phyloP scores from a whole-genome alignment of 768 basidiomycete genomes.

The Stropharia rugosoannulata region DNA sequence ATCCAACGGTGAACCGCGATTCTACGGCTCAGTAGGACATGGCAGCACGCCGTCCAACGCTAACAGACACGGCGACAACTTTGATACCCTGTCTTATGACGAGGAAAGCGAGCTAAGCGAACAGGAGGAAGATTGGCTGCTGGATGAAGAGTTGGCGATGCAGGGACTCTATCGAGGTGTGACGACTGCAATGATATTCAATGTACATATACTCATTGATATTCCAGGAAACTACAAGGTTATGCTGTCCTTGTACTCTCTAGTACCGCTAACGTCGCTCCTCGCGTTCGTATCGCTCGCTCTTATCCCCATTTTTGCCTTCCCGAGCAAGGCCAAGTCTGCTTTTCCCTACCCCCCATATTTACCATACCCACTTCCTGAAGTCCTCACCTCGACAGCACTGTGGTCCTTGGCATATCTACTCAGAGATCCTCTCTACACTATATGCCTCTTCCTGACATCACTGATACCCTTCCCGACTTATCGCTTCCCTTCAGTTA shows the following conservation, averaged over 20 bases:
- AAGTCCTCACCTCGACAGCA: constrained; percentile 57
- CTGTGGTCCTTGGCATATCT: constrained; percentile 62
- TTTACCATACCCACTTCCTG: constrained; percentile 65
- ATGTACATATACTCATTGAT: constrained; percentile 9
- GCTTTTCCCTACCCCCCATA: constrained; percentile 48
- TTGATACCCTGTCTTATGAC: constrained; percentile 15
- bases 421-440: constrained; percentile 47
- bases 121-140: constrained; percentile 33
- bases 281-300: constrained; percentile 51
- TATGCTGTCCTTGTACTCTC: constrained; percentile 52
- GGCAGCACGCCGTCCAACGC: neutral
- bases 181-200: neutral
- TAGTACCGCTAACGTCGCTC: constrained; percentile 56
- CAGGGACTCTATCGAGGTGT: constrained; percentile 32
- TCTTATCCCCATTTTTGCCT: constrained; percentile 46
- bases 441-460: constrained; percentile 24
- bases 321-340: constrained; percentile 40
- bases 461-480: constrained; percentile 23
- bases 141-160: constrained; percentile 30
- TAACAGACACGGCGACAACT: constrained; percentile 20
- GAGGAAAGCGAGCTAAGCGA: constrained; percentile 24
- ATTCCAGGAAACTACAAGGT: constrained; percentile 60
- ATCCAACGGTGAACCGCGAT: constrained; percentile 1
- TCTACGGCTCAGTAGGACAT: constrained; percentile 18
- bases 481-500: constrained; percentile 24